phyloP scores from a whole-genome alignment of 2,329 filamentous ascomycete species.

The Aureobasidium subglaciale region DNA sequence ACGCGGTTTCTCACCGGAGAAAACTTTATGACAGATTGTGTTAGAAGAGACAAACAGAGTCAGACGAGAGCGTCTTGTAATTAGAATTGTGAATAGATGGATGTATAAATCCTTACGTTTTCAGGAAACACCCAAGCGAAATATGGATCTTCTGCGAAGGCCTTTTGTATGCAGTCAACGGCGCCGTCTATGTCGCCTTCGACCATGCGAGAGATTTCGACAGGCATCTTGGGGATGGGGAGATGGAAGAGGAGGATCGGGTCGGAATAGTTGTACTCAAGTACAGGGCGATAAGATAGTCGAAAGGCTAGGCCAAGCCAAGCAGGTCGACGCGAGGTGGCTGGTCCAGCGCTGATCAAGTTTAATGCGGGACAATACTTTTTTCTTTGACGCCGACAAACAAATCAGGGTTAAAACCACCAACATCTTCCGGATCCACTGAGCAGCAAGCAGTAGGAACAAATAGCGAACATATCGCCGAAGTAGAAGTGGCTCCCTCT shows the following conservation, averaged over 20 bases:
- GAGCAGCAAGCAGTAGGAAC: neutral
- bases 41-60: conserved; percentile 15
- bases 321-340: neutral
- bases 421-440: neutral
- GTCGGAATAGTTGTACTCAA: neutral
- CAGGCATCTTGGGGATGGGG: conserved; percentile 28
- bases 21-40: conserved; percentile 40
- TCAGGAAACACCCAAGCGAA: conserved; percentile 58
- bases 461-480: neutral
- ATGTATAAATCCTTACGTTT: conserved; percentile 38
- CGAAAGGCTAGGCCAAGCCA: neutral
- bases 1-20: conserved; percentile 53
- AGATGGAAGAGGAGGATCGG: neutral
- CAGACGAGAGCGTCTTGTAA: neutral
- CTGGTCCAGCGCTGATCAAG: neutral
- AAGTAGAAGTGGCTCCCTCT: conserved; percentile 40
- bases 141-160: conserved; percentile 61
- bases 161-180: conserved; percentile 58
- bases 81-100: conserved; percentile 36
- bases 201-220: conserved; percentile 50
- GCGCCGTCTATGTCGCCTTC: conserved; percentile 56
- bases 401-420: neutral
- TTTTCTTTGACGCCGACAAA: neutral
- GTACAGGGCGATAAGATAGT: neutral
- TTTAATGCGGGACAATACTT: neutral